Evolutionary conservation across 495 filamentous ascomycete species (phyloP), one percentile per base, ranked within the genome.

Genomic region (Lasiosphaeria miniovina): DNA sequence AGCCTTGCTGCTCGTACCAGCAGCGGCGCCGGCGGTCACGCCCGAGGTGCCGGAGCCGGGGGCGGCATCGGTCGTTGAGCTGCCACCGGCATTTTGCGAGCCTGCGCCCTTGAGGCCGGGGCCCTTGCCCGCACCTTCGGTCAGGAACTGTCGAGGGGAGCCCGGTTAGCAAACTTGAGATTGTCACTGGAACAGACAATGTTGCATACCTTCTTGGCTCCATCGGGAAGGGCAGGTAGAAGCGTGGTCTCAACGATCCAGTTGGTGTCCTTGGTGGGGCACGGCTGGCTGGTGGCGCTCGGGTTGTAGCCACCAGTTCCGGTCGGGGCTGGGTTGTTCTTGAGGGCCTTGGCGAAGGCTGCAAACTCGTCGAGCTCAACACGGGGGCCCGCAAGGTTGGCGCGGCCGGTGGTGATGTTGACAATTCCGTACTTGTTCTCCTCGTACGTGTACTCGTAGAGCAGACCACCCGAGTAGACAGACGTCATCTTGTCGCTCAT

Each of bases 401-500:
- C 84, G 54, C 72, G 71, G 24, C 64, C 62, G 61, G 73, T 71
- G 63, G 84, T 83, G 71, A 98, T 82, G 51, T 81, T 71, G 68
- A 91, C 90, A 45, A 98, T 84, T 60, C 94, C 94, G 77, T 85
- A 97, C 50, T 80, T 74, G 80, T 84, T 89, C 52, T 75, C 74
- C 73, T 95, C 93, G 74, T 91, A 77, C 58, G 87, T 86, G 81
- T 96, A 98, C 76, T 98, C 93, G 79, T 98, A 98, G 69, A 96
- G 90, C 50, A 98, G 85, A 69, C 94, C 94, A 67, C 94, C 94
- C 52, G 93, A 97, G 84, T 96, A 98, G 66, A 97, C 94, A 50
- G 70, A 61, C 3, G 90, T 93, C 94, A 98, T 98, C 59, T 96
- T 73, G 38, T 73, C 75, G 73, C 79, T 83, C 84, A 97, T 97